Conservation (phyloP, 495 filamentous ascomycete species). For the Aspergillus homomorphus region DNA sequence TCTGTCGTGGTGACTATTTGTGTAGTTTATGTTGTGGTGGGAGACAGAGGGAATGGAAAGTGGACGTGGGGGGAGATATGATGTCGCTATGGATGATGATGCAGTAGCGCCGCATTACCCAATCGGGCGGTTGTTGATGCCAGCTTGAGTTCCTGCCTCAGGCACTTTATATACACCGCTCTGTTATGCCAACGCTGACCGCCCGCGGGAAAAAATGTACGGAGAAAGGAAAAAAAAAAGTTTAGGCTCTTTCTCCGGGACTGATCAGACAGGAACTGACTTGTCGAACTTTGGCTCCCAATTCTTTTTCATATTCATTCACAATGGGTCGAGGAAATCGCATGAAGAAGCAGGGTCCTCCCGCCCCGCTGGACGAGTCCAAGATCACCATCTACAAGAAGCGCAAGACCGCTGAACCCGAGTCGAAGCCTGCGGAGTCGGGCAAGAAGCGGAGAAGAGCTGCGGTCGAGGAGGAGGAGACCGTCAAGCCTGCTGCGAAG, state of each 20-base stretch:
- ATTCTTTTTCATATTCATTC: conserved; percentile 12
- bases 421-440: conserved; percentile 36
- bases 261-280: conserved; percentile 14
- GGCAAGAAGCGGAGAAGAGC: conserved; percentile 69
- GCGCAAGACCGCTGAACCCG: conserved; percentile 64
- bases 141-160: conserved; percentile 10
- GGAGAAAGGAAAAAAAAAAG: conserved; percentile 28
- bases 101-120: conserved; percentile 12
- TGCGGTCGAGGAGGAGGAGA: conserved; percentile 39
- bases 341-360: conserved; percentile 93
- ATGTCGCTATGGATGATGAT: not conserved
- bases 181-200: conserved; percentile 34
- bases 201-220: conserved; percentile 31
- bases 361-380: conserved; percentile 75
- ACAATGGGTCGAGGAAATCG: conserved; percentile 87
- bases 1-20: not conserved
- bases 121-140: conserved; percentile 19
- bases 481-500: conserved; percentile 36
- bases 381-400: conserved; percentile 70
- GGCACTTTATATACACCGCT: conserved; percentile 31
- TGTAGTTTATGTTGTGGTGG: not conserved
- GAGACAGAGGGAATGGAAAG: not conserved
- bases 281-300: conserved; percentile 10
- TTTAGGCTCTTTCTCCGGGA: conserved; percentile 12
- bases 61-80: not conserved